Evolutionary conservation across 768 basidiomycete genomes (phyloP).

Genomic region (Agaricus blazei): DNA sequence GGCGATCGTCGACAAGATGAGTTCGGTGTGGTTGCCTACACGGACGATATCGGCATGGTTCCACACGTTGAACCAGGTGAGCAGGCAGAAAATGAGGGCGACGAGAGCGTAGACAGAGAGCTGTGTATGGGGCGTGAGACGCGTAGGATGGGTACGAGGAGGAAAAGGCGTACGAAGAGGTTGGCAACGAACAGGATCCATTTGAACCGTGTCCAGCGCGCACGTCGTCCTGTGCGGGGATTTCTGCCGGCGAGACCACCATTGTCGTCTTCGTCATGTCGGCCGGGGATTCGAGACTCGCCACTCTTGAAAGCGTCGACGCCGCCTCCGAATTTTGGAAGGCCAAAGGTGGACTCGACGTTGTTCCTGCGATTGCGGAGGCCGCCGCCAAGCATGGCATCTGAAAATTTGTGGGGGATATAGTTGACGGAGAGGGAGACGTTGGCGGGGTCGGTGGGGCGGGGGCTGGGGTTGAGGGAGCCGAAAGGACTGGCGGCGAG

Average conservation of each 20-base stretch:
- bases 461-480: slow-evolving; percentile 22
- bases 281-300: slow-evolving; percentile 41
- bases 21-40: slow-evolving; percentile 61
- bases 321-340: slow-evolving; percentile 66
- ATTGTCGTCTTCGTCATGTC: slow-evolving; percentile 5
- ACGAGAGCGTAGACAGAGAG: slow-evolving; percentile 57
- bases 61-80: slow-evolving; percentile 79
- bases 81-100: slow-evolving; percentile 57
- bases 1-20: slow-evolving; percentile 66
- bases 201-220: slow-evolving; percentile 83
- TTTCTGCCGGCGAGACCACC: slow-evolving; percentile 3
- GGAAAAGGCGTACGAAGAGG: slow-evolving; percentile 29
- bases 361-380: slow-evolving; percentile 31
- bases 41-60: slow-evolving; percentile 61
- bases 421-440: slow-evolving; percentile 69
- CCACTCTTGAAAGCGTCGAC: slow-evolving; percentile 55
- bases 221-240: slow-evolving; percentile 27
- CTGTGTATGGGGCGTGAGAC: slow-evolving; percentile 26
- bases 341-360: slow-evolving; percentile 19
- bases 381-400: slow-evolving; percentile 22
- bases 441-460: slow-evolving; percentile 37
- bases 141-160: background rate
- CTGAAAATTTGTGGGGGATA: slow-evolving; percentile 70
- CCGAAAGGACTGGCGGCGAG: slow-evolving; percentile 28
- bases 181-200: slow-evolving; percentile 73